Evolutionary conservation across 73 alveolate species (phyloP).

Genomic region (Durusdinium trenchii): DNA sequence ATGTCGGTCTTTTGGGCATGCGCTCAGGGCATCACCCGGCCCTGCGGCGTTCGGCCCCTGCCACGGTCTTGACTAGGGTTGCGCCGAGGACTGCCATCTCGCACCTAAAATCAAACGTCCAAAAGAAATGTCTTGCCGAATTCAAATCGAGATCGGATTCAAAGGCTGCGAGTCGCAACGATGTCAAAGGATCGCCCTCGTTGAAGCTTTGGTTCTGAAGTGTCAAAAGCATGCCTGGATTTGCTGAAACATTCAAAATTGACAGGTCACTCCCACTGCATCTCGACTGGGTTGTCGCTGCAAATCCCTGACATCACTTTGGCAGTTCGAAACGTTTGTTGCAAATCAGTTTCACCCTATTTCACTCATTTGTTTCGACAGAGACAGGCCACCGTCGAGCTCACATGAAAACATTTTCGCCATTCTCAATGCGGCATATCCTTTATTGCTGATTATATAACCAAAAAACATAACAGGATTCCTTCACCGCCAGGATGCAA

Average conservation of each 20-base stretch:
- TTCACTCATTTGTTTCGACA: too few relatives aligned
- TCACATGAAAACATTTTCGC: too few relatives aligned
- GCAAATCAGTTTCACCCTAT: too few relatives aligned
- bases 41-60: slow-evolving; percentile 87
- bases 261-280: slow-evolving; percentile 38
- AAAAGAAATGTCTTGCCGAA: too few relatives aligned
- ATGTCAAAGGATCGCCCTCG: neutral
- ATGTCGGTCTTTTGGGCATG: too few relatives aligned
- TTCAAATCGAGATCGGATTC: neutral
- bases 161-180: neutral
- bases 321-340: too few relatives aligned
- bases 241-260: neutral
- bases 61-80: slow-evolving; percentile 56
- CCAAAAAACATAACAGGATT: neutral
- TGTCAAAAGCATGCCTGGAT: neutral
- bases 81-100: slow-evolving; percentile 56
- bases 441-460: too few relatives aligned
- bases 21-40: slow-evolving; percentile 39
- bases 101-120: neutral
- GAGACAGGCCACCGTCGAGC: too few relatives aligned
- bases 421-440: too few relatives aligned
- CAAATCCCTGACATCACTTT: slow-evolving; percentile 55
- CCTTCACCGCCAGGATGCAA: neutral
- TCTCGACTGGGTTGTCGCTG: slow-evolving; percentile 84
- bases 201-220: neutral